These are phyloP conservation scores for Musa troglodytarum DNA, from an alignment of 176 grass and related monocot genomes.

Conservation along the genomic window DNA sequence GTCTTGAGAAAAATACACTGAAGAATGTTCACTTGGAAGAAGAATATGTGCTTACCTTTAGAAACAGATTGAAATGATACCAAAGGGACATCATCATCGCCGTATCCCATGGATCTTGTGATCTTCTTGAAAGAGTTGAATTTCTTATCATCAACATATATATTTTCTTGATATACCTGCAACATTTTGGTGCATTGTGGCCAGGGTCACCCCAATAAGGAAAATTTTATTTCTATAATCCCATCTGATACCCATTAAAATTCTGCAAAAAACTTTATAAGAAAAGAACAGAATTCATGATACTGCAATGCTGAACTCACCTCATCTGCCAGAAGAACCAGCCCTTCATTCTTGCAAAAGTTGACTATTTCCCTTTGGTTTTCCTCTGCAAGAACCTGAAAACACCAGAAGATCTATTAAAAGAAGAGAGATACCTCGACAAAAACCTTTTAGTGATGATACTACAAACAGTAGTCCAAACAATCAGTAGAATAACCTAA, in stretches of 20 bases:
- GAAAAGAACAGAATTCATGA: no score
- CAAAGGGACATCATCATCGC: slow-evolving; percentile 68
- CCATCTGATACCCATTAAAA: no score
- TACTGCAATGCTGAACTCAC: slow-evolving; percentile 25
- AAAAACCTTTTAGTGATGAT: not conserved
- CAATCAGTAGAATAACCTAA: not conserved
- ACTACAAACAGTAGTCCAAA: not conserved
- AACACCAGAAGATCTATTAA: slow-evolving; percentile 1
- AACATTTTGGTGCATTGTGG: slow-evolving; percentile 1
- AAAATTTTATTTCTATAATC: no score
- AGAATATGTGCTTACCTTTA: slow-evolving; percentile 40
- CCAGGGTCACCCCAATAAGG: no score
- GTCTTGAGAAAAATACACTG: not conserved
- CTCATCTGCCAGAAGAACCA: slow-evolving; percentile 90
- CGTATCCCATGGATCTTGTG: slow-evolving; percentile 75
- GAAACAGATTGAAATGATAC: slow-evolving; percentile 92
- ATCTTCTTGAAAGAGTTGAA: slow-evolving; percentile 97
- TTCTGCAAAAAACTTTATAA: no score
- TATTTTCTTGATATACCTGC: slow-evolving; percentile 95
- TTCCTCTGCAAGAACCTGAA: slow-evolving; percentile 76
- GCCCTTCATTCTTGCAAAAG: slow-evolving; percentile 88
- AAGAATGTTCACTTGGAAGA: no score
- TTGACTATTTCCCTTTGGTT: slow-evolving; percentile 80
- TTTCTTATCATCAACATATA: slow-evolving; percentile 83
- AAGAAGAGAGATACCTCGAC: not conserved